Percentiles rank a stretch among this genome's conserved stretches.
These are phyloP conservation scores for Aureobasidium sp. DNA, from an alignment of 2,329 filamentous ascomycete genomes.

Conservation along the genomic window DNA sequence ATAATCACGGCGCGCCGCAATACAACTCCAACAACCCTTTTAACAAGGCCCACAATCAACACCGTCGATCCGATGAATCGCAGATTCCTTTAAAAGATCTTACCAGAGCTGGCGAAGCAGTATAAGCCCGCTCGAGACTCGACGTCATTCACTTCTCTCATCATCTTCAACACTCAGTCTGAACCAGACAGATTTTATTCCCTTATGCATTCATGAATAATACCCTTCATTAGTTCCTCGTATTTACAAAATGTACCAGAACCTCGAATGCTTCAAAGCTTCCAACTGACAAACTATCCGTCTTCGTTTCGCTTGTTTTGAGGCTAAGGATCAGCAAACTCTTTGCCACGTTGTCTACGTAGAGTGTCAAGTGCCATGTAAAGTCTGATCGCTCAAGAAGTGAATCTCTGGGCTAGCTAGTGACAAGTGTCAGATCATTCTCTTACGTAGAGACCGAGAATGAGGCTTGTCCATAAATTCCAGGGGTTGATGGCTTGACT, in stretches of 20 bases:
- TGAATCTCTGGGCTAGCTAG: neutral
- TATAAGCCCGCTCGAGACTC: neutral
- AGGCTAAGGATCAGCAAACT: neutral
- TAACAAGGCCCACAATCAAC: neutral
- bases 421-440: neutral
- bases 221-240: neutral
- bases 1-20: neutral
- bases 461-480: neutral
- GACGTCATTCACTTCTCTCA: neutral
- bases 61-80: constrained; percentile 2
- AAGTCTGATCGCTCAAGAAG: neutral
- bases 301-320: neutral
- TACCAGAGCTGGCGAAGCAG: neutral
- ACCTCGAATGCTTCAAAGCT: neutral
- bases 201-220: constrained; percentile 6
- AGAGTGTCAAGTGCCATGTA: neutral
- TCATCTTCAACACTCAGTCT: neutral
- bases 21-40: constrained; percentile 3
- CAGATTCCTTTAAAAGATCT: constrained; percentile 13
- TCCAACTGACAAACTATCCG: neutral
- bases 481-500: neutral
- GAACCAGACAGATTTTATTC: constrained; percentile 6
- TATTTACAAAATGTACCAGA: neutral
- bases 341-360: neutral
- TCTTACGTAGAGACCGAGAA: neutral